Evolutionary conservation across 208 protist genomes (phyloP).

Genomic region (Crithidia brevicula): DNA sequence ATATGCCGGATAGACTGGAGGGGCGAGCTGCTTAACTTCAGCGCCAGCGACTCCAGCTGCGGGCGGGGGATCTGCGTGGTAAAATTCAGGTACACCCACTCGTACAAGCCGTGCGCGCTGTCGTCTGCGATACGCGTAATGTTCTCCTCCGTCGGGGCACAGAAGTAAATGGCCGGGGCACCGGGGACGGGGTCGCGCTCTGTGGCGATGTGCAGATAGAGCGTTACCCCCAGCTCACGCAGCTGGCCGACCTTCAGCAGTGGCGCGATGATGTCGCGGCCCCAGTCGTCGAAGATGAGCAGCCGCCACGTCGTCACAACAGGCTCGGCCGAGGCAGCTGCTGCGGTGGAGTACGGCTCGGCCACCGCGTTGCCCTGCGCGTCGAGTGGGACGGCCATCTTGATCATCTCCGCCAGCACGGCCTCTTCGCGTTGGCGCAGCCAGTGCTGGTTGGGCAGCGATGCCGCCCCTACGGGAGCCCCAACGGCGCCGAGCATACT

Average conservation of each 20-base stretch:
- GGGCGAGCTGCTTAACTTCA: conserved; percentile 47
- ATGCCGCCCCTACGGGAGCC: neutral
- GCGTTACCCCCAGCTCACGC: conserved; percentile 86
- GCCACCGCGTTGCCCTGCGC: conserved; percentile 39
- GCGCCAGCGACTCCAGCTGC: conserved; percentile 76
- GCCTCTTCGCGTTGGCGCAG: conserved; percentile 73
- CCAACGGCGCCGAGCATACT: conserved; percentile 4
- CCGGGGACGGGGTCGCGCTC: conserved; percentile 85
- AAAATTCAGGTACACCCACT: conserved; percentile 92
- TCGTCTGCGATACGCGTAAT: conserved; percentile 76
- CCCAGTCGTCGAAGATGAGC: conserved; percentile 90
- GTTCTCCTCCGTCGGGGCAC: conserved; percentile 88
- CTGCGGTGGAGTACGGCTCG: conserved; percentile 27
- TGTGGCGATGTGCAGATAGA: conserved; percentile 88
- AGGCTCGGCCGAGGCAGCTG: conserved; percentile 23
- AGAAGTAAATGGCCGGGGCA: conserved; percentile 92
- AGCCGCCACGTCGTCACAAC: conserved; percentile 74
- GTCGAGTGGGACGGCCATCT: conserved; percentile 62
- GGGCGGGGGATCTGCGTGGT: conserved; percentile 72
- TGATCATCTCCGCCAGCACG: conserved; percentile 78
- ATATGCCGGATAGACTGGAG: conserved; percentile 82
- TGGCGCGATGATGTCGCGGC: conserved; percentile 89
- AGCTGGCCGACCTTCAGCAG: conserved; percentile 88
- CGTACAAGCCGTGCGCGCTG: conserved; percentile 76
- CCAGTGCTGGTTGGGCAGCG: conserved; percentile 40